phyloP scores from a whole-genome alignment of 2,329 filamentous ascomycete genomes.

The Fusarium zealandicum region DNA sequence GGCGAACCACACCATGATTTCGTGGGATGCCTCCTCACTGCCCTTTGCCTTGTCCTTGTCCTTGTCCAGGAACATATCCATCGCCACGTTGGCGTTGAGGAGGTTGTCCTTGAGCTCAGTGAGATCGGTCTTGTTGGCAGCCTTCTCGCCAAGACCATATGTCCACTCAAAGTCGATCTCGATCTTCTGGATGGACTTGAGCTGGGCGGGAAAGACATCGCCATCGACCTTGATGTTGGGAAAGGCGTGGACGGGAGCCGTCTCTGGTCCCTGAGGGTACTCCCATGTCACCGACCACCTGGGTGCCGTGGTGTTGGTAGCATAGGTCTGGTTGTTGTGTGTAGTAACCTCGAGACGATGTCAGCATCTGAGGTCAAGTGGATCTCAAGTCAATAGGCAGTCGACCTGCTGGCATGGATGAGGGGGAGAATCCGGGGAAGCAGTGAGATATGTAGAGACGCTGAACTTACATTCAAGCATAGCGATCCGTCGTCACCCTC shows the following conservation, averaged over 20 bases:
- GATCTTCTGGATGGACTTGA: conserved; percentile 51
- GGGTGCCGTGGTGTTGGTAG: conserved; percentile 55
- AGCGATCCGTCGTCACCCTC: conserved; percentile 49
- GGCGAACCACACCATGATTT: conserved; percentile 66
- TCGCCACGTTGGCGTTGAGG: conserved; percentile 62
- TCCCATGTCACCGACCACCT: conserved; percentile 62
- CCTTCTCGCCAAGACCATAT: conserved; percentile 55
- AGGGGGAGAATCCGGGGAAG: background rate
- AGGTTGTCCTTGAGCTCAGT: conserved; percentile 44
- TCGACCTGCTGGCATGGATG: background rate
- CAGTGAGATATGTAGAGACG: background rate
- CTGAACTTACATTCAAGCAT: conserved; percentile 60
- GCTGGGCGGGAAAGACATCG: conserved; percentile 51
- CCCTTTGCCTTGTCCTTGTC: conserved; percentile 50
- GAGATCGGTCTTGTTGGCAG: conserved; percentile 46
- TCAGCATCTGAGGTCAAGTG: background rate
- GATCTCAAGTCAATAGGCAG: background rate
- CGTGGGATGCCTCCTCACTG: conserved; percentile 54
- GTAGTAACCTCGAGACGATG: conserved; percentile 51
- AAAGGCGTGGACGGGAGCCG: conserved; percentile 60
- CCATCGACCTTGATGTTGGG: conserved; percentile 59
- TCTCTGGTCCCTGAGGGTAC: conserved; percentile 52
- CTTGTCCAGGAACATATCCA: conserved; percentile 65
- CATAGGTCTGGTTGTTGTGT: conserved; percentile 59
- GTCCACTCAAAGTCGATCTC: conserved; percentile 58